Evolutionary conservation across 2,329 filamentous ascomycete genomes (phyloP).

Genomic region (Leptodontidium sp.): DNA sequence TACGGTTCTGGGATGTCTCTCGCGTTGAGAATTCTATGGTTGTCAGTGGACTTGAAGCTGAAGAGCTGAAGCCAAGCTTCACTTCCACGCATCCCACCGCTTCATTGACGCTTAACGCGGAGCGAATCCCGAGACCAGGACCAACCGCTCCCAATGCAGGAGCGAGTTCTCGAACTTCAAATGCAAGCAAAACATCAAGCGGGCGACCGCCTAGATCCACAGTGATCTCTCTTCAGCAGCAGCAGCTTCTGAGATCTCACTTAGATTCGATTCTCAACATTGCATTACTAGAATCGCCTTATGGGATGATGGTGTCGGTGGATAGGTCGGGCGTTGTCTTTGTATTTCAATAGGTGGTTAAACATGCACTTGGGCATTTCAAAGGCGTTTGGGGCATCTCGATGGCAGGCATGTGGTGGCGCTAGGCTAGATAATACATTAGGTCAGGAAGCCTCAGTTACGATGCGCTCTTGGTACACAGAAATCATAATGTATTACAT

Average conservation of each 20-base stretch:
- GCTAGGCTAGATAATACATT: slow-evolving; percentile 14
- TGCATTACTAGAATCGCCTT: slow-evolving; percentile 86
- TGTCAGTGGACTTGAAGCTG: slow-evolving; percentile 77
- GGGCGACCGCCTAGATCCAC: slow-evolving; percentile 73
- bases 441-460: background rate
- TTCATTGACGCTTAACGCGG: slow-evolving; percentile 71
- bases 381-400: slow-evolving; percentile 23
- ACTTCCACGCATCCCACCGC: slow-evolving; percentile 68
- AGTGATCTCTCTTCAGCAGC: slow-evolving; percentile 87
- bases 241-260: slow-evolving; percentile 85
- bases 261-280: slow-evolving; percentile 89
- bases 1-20: slow-evolving; percentile 92
- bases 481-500: slow-evolving; percentile 17
- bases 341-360: slow-evolving; percentile 63
- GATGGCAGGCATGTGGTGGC: slow-evolving; percentile 21
- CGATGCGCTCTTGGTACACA: background rate
- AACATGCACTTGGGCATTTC: slow-evolving; percentile 34
- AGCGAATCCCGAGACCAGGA: slow-evolving; percentile 51
- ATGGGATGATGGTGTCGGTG: slow-evolving; percentile 90
- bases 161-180: slow-evolving; percentile 43
- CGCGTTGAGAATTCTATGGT: slow-evolving; percentile 80
- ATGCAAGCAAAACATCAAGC: slow-evolving; percentile 41
- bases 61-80: slow-evolving; percentile 79
- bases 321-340: slow-evolving; percentile 91
- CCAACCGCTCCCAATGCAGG: slow-evolving; percentile 46